These are phyloP conservation scores for Macadamia integrifolia DNA, from an alignment of 164 flowering plant species.

Conservation along the genomic window DNA sequence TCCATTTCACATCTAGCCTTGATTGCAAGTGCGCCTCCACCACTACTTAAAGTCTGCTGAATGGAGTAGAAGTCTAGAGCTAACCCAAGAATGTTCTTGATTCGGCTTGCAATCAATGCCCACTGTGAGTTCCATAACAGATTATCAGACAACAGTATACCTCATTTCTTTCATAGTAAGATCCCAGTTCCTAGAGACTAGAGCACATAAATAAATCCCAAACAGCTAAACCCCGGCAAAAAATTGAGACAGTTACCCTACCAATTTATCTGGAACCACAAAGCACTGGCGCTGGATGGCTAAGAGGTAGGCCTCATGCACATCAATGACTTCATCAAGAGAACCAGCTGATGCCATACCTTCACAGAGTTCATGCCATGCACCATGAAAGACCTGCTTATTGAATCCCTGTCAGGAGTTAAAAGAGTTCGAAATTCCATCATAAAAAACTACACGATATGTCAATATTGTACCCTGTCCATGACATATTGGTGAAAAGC, in stretches of 20 bases:
- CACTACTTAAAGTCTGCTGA: conserved; percentile 67
- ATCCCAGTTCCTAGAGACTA: neutral
- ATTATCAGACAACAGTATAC: conserved; percentile 2
- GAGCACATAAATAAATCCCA: neutral
- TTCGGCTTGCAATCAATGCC: conserved; percentile 88
- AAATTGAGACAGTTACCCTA: conserved; percentile 13
- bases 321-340: conserved; percentile 96
- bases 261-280: conserved; percentile 96
- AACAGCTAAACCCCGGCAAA: neutral
- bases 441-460: neutral
- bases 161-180: neutral
- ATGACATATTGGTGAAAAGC: conserved; percentile 98
- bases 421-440: neutral
- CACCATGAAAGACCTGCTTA: conserved; percentile 90
- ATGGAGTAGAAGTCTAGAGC: conserved; percentile 87
- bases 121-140: conserved; percentile 38
- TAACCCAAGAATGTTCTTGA: conserved; percentile 86
- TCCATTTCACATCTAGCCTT: conserved; percentile 87
- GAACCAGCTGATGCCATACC: conserved; percentile 86
- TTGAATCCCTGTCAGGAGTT: conserved; percentile 20
- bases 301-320: conserved; percentile 82
- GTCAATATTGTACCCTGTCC: conserved; percentile 71
- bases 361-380: conserved; percentile 94
- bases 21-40: conserved; percentile 73
- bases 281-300: conserved; percentile 95